A percentile compares a stretch with the other conserved stretches of the same genome.
phyloP scores from a whole-genome alignment of 202 grass and related monocot genomes.

The Eragrostis tef region DNA sequence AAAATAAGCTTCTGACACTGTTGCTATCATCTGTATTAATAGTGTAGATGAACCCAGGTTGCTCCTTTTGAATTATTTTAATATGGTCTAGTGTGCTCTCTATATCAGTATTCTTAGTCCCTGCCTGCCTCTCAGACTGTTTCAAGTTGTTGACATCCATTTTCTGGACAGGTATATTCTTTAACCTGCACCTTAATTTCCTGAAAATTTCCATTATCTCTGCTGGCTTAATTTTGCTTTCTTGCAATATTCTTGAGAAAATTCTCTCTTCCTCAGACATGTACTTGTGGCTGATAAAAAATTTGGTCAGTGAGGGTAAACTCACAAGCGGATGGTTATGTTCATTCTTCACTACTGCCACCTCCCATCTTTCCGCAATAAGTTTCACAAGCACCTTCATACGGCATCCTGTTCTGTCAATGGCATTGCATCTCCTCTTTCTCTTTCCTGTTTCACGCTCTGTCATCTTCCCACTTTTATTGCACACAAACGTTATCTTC shows the following conservation, averaged over 20 bases:
- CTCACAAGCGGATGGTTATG: neutral
- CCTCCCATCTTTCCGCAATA: neutral
- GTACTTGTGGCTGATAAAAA: slow-evolving; percentile 22
- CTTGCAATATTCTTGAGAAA: slow-evolving; percentile 20
- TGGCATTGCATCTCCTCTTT: slow-evolving; percentile 4
- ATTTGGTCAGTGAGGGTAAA: slow-evolving; percentile 5
- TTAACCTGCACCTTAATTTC: neutral
- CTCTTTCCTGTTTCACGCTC: neutral
- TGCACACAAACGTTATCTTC: slow-evolving; percentile 25
- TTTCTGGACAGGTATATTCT: neutral
- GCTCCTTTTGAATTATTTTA: slow-evolving; percentile 7
- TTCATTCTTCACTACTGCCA: neutral
- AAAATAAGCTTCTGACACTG: slow-evolving; percentile 21
- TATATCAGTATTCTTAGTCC: slow-evolving; percentile 16
- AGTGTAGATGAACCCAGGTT: slow-evolving; percentile 25
- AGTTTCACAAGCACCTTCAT: slow-evolving; percentile 26
- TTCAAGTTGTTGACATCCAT: neutral
- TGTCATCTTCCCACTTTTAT: slow-evolving; percentile 1
- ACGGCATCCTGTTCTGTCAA: neutral
- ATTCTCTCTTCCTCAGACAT: slow-evolving; percentile 20
- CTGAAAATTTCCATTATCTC: slow-evolving; percentile 15
- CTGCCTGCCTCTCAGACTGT: neutral
- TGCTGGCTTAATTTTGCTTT: slow-evolving; percentile 13
- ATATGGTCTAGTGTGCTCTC: neutral
- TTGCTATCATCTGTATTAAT: neutral